Percentiles rank a stretch among this genome's conserved stretches.
These are phyloP conservation scores for Penicillium chermesinum DNA, from an alignment of 495 filamentous ascomycete genomes.

Conservation along the genomic window DNA sequence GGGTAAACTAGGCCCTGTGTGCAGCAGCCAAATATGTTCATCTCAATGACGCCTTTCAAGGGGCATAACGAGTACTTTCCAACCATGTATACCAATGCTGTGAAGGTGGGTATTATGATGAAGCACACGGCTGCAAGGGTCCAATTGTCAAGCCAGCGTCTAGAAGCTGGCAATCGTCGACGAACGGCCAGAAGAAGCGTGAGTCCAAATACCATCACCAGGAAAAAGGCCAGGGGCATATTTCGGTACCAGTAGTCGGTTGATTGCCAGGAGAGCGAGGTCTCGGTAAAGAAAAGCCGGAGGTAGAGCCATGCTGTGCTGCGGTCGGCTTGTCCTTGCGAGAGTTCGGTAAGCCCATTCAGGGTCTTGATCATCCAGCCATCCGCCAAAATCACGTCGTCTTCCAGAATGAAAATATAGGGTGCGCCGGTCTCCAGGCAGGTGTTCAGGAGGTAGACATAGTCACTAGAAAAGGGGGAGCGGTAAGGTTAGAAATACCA, in stretches of 20 bases:
- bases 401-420: constrained; percentile 44
- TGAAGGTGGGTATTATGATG: constrained; percentile 38
- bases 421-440: constrained; percentile 35
- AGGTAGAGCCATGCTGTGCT: constrained; percentile 40
- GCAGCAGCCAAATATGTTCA: constrained; percentile 41
- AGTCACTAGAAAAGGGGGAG: constrained; percentile 27
- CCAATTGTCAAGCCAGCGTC: constrained; percentile 26
- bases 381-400: constrained; percentile 43
- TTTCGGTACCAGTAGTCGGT: constrained; percentile 36
- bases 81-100: constrained; percentile 38
- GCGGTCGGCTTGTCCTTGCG: constrained; percentile 8
- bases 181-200: constrained; percentile 13
- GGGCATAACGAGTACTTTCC: constrained; percentile 42
- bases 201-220: constrained; percentile 15
- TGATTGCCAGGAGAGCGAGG: constrained; percentile 32
- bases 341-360: constrained; percentile 30
- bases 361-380: constrained; percentile 43
- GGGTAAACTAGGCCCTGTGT: constrained; percentile 44
- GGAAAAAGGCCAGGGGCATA: constrained; percentile 31
- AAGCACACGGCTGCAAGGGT: constrained; percentile 32
- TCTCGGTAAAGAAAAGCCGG: constrained; percentile 46
- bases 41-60: constrained; percentile 32
- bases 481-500: too few species aligned
- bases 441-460: constrained; percentile 36
- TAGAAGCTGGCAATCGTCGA: constrained; percentile 9